Conservation (phyloP, 768 basidiomycete genomes). For the Podaxis sp. region DNA sequence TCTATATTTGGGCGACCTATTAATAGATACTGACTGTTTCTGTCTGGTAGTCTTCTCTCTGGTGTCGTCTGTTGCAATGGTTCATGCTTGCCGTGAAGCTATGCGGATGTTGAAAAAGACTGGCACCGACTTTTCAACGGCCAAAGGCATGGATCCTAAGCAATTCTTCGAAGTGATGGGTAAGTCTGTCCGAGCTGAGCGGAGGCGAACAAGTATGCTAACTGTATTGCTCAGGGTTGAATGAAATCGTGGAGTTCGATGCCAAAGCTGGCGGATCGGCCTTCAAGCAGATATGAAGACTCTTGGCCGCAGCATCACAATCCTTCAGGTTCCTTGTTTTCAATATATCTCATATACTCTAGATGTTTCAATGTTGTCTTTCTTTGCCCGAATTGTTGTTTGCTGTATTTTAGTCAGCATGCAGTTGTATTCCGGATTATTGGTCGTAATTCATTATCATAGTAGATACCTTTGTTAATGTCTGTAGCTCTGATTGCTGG, state of each 20-base stretch:
- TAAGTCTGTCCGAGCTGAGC: conserved; percentile 21
- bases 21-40: neutral
- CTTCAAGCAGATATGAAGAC: conserved; percentile 14
- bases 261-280: conserved; percentile 20
- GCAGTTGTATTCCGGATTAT: neutral
- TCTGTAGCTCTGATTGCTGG: neutral
- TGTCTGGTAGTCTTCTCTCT: conserved; percentile 62
- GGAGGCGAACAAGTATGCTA: neutral
- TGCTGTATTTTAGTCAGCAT: neutral
- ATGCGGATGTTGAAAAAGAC: conserved; percentile 77
- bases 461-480: neutral
- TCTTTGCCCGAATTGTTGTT: neutral
- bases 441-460: neutral
- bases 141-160: conserved; percentile 73
- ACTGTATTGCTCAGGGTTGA: conserved; percentile 14
- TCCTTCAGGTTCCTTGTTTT: neutral
- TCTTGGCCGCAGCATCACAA: neutral
- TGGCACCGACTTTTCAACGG: conserved; percentile 64
- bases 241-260: conserved; percentile 18
- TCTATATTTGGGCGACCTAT: conserved; percentile 30
- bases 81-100: conserved; percentile 76
- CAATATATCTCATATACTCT: neutral
- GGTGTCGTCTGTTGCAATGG: conserved; percentile 73
- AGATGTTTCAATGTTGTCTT: neutral
- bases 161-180: conserved; percentile 80